These are phyloP conservation scores for Astragalus membranaceus DNA, from an alignment of 306 rosid genomes.

Conservation along the genomic window DNA sequence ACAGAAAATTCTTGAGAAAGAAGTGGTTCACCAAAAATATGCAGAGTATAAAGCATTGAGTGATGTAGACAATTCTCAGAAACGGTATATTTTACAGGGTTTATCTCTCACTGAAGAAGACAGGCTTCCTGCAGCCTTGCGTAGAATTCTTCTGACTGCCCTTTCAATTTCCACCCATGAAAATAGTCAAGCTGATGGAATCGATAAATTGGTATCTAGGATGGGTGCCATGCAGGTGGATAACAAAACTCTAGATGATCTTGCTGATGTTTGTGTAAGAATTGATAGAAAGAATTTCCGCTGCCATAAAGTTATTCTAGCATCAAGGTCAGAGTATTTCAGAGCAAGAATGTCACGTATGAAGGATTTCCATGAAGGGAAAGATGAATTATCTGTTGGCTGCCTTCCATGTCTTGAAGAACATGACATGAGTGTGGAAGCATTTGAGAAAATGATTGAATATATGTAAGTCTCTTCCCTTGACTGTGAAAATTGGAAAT, in stretches of 20 bases:
- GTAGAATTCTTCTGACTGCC: constrained; percentile 44
- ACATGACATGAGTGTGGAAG: constrained; percentile 69
- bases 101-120: constrained; percentile 78
- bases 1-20: constrained; percentile 66
- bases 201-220: constrained; percentile 26
- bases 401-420: constrained; percentile 78
- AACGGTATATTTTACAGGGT: constrained; percentile 78
- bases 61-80: constrained; percentile 68
- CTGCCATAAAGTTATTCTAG: constrained; percentile 86
- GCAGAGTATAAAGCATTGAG: constrained; percentile 73
- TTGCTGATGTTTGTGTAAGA: constrained; percentile 74
- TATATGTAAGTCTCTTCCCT: constrained; percentile 62
- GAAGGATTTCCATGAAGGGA: constrained; percentile 74
- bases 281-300: constrained; percentile 57
- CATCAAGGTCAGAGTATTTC: constrained; percentile 91
- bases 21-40: constrained; percentile 59
- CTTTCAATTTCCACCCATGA: constrained; percentile 48
- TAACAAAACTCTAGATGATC: constrained; percentile 47
- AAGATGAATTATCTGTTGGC: constrained; percentile 32
- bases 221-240: constrained; percentile 39
- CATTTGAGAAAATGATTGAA: constrained; percentile 85
- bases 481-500: constrained; percentile 1
- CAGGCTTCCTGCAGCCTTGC: constrained; percentile 73
- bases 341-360: constrained; percentile 80
- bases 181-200: constrained; percentile 26